Conservation (phyloP, 2,329 filamentous ascomycete species). For the Fusarium anguioides region DNA sequence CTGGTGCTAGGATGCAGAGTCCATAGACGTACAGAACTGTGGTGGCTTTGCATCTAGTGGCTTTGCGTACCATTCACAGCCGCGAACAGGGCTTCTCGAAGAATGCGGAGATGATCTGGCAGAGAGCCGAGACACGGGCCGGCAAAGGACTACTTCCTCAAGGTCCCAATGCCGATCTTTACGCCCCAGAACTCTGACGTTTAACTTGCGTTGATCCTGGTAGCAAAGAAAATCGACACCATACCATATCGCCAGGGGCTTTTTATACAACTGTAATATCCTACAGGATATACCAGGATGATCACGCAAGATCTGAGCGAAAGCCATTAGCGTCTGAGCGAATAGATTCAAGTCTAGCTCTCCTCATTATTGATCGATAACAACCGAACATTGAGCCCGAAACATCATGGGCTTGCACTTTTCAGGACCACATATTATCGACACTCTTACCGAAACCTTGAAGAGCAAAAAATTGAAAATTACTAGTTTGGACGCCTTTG, state of each 20-base stretch:
- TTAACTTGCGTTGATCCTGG: conserved; percentile 31
- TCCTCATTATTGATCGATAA: not conserved
- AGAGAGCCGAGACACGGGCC: conserved; percentile 27
- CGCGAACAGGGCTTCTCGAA: conserved; percentile 32
- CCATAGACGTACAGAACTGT: conserved; percentile 42
- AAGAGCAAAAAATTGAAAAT: conserved; percentile 27
- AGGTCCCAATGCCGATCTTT: conserved; percentile 41
- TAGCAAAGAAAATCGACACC: conserved; percentile 35
- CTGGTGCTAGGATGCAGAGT: conserved; percentile 42
- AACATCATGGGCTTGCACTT: not conserved
- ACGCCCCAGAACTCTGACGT: conserved; percentile 37
- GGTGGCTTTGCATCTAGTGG: conserved; percentile 42
- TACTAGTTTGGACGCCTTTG: conserved; percentile 27
- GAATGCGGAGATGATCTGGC: conserved; percentile 35
- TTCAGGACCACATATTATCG: conserved; percentile 3
- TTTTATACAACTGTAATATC: conserved; percentile 27
- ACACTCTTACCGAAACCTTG: conserved; percentile 12
- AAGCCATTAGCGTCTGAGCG: not conserved
- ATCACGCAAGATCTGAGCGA: not conserved
- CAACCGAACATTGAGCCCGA: not conserved
- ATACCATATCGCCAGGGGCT: conserved; percentile 23
- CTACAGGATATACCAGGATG: conserved; percentile 12
- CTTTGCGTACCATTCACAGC: conserved; percentile 38
- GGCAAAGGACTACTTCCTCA: conserved; percentile 29
- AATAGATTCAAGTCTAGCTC: not conserved